Conservation (phyloP, 306 rosid species). For the Alnus glutinosa region DNA sequence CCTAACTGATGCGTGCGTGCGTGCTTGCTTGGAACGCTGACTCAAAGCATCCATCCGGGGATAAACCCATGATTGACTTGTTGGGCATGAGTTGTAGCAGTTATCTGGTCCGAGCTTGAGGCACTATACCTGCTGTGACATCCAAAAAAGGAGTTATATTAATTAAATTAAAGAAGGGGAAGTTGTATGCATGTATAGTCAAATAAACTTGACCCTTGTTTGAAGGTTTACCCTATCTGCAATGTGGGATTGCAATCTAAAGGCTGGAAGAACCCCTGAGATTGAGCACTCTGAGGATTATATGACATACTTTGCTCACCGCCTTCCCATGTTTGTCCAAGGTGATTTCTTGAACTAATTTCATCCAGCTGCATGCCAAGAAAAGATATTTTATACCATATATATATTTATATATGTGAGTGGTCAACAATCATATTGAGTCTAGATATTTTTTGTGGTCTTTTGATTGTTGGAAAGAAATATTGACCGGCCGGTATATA, state of each 20-base stretch:
- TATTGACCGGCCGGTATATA: not conserved
- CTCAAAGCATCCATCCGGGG: conserved; percentile 68
- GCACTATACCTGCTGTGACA: conserved; percentile 37
- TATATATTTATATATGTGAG: not conserved
- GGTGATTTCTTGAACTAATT: conserved; percentile 63
- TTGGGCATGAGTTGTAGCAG: conserved; percentile 40
- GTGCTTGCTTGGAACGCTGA: too few relatives aligned
- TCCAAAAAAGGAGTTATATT: not conserved
- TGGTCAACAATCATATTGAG: not conserved
- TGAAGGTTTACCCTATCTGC: conserved; percentile 52
- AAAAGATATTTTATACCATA: not conserved
- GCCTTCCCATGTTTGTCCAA: conserved; percentile 72
- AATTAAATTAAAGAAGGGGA: not conserved
- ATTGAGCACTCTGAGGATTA: conserved; percentile 55
- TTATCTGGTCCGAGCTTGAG: conserved; percentile 44
- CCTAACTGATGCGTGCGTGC: not conserved
- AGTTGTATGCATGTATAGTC: not conserved
- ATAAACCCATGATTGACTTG: conserved; percentile 50
- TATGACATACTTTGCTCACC: conserved; percentile 69
- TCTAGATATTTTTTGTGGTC: not conserved
- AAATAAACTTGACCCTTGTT: not conserved
- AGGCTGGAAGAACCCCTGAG: conserved; percentile 52
- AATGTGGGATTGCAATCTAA: conserved; percentile 55
- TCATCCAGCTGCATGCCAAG: conserved; percentile 70
- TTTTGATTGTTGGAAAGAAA: not conserved